Evolutionary conservation across 257 asterid species (phyloP).

Genomic region (Ocimum tenuiflorum): DNA sequence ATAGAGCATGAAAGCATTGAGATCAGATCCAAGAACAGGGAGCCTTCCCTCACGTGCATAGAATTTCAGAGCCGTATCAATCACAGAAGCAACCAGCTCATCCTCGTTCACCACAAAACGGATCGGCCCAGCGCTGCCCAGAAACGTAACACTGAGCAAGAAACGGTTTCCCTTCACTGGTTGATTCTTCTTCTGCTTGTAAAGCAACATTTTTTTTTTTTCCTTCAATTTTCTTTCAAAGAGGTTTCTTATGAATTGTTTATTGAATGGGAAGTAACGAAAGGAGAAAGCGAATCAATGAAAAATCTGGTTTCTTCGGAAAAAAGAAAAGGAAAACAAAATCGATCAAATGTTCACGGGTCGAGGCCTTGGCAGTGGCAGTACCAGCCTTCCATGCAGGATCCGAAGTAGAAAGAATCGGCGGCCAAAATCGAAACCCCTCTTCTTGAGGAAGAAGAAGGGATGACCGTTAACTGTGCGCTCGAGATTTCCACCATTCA

Average conservation of each 20-base stretch:
- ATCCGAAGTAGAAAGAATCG: constrained; percentile 52
- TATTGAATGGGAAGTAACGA: neutral
- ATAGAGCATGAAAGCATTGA: constrained; percentile 57
- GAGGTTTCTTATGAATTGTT: neutral
- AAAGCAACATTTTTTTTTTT: constrained; percentile 44
- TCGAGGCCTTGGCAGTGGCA: constrained; percentile 89
- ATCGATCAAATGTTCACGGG: constrained; percentile 38
- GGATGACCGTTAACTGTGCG: constrained; percentile 65
- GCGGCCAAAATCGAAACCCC: constrained; percentile 61
- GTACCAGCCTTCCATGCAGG: constrained; percentile 95
- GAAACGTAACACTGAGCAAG: constrained; percentile 60
- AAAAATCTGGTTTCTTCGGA: neutral
- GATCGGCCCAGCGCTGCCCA: constrained; percentile 90
- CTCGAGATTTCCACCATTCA: constrained; percentile 74
- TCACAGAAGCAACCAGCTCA: constrained; percentile 65
- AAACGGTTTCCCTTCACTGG: constrained; percentile 56
- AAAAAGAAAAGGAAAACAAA: neutral
- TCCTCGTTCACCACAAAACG: constrained; percentile 76
- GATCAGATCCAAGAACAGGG: constrained; percentile 74
- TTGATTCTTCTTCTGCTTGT: constrained; percentile 75
- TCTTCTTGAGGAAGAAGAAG: constrained; percentile 52
- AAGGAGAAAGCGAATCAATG: constrained; percentile 13
- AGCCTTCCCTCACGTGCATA: constrained; percentile 90
- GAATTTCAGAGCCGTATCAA: constrained; percentile 67
- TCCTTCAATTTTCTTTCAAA: constrained; percentile 3